Percentiles rank a stretch among this genome's conserved stretches.
Conservation (phyloP, 1,284 basidiomycete species). For the Cutaneotrichosporon mucoides region DNA sequence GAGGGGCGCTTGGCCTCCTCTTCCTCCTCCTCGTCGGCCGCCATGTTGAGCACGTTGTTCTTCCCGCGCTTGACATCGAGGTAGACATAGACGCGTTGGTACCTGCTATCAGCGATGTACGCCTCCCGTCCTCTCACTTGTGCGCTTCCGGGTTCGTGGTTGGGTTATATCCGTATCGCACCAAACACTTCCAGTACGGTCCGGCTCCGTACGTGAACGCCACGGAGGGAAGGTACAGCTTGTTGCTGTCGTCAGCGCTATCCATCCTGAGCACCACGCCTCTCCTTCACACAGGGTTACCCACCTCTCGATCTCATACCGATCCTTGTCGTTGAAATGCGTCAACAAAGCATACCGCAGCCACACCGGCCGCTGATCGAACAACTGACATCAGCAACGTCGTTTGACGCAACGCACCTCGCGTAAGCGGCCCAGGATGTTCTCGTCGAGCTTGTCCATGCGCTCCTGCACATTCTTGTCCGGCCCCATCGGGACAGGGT, state of each 20-base stretch:
- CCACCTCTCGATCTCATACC: slow-evolving; percentile 19
- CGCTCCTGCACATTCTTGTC: slow-evolving; percentile 50
- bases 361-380: slow-evolving; percentile 77
- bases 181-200: slow-evolving; percentile 84
- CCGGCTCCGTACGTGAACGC: slow-evolving; percentile 88
- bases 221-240: slow-evolving; percentile 50
- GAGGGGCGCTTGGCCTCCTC: slow-evolving; percentile 23
- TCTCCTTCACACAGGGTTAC: background rate
- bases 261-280: too few relatives aligned
- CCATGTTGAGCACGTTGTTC: slow-evolving; percentile 25
- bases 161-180: slow-evolving; percentile 87
- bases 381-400: slow-evolving; percentile 26
- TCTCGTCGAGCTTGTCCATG: slow-evolving; percentile 56
- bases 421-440: slow-evolving; percentile 50
- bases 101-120: slow-evolving; percentile 52
- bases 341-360: slow-evolving; percentile 76
- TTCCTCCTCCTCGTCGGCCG: slow-evolving; percentile 27
- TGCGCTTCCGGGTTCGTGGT: slow-evolving; percentile 64
- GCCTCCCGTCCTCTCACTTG: slow-evolving; percentile 55
- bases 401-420: background rate
- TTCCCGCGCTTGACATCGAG: slow-evolving; percentile 22
- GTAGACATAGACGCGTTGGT: slow-evolving; percentile 73
- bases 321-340: slow-evolving; percentile 63
- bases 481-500: slow-evolving; percentile 60
- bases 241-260: slow-evolving; percentile 39